A percentile compares a stretch with the other conserved stretches of the same genome.
Conservation (phyloP, 2,329 filamentous ascomycete species). For the Neonectria sp. region DNA sequence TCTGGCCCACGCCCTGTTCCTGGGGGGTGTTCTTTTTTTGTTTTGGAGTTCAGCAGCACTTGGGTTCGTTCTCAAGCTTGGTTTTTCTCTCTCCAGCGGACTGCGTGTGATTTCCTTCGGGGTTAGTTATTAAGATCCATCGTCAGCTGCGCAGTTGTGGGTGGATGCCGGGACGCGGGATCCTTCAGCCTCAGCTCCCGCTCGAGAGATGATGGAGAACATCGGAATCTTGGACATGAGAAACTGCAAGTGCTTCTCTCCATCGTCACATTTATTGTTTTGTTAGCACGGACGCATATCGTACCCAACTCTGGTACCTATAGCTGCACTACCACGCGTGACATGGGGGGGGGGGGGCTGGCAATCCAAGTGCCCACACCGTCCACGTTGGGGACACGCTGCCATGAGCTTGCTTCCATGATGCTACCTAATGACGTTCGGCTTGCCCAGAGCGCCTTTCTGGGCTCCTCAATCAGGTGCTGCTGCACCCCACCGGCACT, state of each 20-base stretch:
- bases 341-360: background rate
- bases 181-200: background rate
- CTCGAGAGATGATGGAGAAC: constrained; percentile 7
- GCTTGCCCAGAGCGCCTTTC: background rate
- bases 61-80: too few species aligned
- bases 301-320: background rate
- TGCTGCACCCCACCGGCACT: background rate
- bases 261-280: background rate
- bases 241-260: constrained; percentile 1
- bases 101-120: background rate
- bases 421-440: constrained; percentile 7
- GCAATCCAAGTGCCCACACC: background rate
- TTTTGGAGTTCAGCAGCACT: too few species aligned
- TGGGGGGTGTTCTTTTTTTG: background rate
- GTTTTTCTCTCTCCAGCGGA: background rate
- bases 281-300: background rate
- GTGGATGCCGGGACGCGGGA: background rate
- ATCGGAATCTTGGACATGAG: constrained; percentile 15
- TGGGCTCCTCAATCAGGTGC: constrained; percentile 10
- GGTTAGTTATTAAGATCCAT: background rate
- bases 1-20: background rate
- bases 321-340: background rate
- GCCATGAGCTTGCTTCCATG: constrained; percentile 22
- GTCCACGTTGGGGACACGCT: background rate
- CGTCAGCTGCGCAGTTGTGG: too few species aligned